These are phyloP conservation scores for Rhodotorula diobovata DNA, from an alignment of 768 basidiomycete species.

Conservation along the genomic window DNA sequence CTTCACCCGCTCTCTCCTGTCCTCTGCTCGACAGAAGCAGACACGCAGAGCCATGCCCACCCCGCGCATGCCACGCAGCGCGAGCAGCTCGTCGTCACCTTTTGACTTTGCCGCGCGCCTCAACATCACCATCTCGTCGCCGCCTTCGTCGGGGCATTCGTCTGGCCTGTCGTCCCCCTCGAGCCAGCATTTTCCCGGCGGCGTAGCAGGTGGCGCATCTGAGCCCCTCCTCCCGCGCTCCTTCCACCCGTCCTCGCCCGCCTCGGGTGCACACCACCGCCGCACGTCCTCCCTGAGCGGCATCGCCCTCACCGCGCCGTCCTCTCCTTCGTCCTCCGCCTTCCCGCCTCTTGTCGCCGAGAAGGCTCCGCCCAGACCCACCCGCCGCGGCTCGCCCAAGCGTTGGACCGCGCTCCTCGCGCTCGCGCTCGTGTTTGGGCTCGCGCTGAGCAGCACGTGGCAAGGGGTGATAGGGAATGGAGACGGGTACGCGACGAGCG, in stretches of 20 bases:
- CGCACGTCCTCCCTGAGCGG: neutral
- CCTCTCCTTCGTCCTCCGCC: neutral
- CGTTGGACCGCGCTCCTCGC: neutral
- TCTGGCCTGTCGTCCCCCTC: neutral
- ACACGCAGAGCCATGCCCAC: neutral
- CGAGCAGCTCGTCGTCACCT: neutral
- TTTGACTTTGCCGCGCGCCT: neutral
- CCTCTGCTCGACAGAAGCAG: neutral
- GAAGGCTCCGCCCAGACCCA: neutral
- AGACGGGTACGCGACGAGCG: neutral
- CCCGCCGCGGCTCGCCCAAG: neutral
- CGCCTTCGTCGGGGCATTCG: neutral
- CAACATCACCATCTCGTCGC: neutral
- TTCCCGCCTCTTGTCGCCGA: no score
- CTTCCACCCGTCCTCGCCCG: no score
- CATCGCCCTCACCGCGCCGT: neutral
- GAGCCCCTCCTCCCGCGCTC: neutral
- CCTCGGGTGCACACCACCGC: no score
- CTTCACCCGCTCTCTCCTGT: neutral
- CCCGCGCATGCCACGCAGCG: neutral
- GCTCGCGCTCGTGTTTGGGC: neutral
- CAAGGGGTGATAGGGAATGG: no score
- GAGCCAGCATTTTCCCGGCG: neutral
- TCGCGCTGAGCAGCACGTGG: no score
- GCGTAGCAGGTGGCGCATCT: neutral